Evolutionary conservation across 805 yeast species (phyloP).

Genomic region (Metschnikowia gruessii): DNA sequence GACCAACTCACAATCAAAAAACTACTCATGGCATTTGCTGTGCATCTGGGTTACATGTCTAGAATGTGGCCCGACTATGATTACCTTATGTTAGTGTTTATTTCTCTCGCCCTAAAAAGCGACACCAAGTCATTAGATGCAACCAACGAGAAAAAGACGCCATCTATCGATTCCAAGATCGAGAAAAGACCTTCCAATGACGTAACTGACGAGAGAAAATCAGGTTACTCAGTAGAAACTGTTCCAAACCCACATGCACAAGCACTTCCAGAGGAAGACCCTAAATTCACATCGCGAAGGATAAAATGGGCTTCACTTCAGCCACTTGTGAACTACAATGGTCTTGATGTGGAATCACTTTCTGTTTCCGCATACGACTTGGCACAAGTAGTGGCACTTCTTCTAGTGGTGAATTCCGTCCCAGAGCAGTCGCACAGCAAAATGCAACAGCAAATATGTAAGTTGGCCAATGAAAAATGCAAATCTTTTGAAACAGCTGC

Average conservation of each 20-base stretch:
- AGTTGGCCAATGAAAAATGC: constrained; percentile 35
- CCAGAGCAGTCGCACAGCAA: constrained; percentile 25
- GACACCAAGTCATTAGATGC: not conserved
- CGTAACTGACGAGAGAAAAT: not conserved
- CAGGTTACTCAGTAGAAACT: too few relatives aligned
- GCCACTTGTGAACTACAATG: constrained; percentile 43
- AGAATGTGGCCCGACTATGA: constrained; percentile 38
- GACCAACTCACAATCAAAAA: constrained; percentile 36
- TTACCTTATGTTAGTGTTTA: constrained; percentile 44
- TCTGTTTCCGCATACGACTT: constrained; percentile 41
- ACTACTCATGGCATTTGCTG: constrained; percentile 26
- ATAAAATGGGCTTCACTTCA: constrained; percentile 35
- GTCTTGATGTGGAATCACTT: constrained; percentile 36
- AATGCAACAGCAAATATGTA: constrained; percentile 28
- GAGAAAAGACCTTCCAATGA: not conserved
- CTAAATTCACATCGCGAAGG: not conserved
- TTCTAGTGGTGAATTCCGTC: constrained; percentile 44
- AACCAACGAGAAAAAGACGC: constrained; percentile 9
- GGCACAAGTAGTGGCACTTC: constrained; percentile 45
- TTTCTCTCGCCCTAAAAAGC: constrained; percentile 33
- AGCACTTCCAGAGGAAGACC: constrained; percentile 2
- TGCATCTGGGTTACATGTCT: constrained; percentile 44
- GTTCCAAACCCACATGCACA: too few relatives aligned
- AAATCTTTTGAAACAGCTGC: constrained; percentile 44
- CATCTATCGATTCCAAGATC: too few relatives aligned